phyloP scores from a whole-genome alignment of 305 asterid species.

The Petunia hybrid region DNA sequence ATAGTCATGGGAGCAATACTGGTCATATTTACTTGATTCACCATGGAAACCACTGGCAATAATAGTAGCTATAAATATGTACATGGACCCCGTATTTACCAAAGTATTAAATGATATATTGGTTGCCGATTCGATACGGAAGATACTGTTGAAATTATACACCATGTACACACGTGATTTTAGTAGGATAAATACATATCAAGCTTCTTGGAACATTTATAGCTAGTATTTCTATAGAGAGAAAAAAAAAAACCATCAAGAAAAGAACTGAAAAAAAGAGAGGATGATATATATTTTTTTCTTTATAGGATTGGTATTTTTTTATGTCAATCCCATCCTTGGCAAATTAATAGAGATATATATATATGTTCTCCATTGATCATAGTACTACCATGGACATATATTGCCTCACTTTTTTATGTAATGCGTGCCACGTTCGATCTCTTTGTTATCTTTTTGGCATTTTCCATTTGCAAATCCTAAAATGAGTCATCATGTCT shows the following conservation, averaged over 20 bases:
- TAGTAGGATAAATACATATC: background rate
- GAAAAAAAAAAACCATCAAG: constrained; percentile 5
- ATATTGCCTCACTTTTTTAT: background rate
- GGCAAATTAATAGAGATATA: background rate
- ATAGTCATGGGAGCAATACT: constrained; percentile 44
- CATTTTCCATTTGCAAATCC: background rate
- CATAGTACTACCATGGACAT: background rate
- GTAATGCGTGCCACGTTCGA: background rate
- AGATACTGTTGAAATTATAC: no score
- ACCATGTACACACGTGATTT: no score
- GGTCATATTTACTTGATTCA: constrained; percentile 48
- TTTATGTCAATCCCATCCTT: background rate
- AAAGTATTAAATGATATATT: no score
- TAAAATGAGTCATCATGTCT: constrained; percentile 1
- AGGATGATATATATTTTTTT: background rate
- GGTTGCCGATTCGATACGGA: no score
- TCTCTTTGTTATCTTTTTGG: background rate
- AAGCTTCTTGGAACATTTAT: constrained; percentile 7
- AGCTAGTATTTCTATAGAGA: background rate
- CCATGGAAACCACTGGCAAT: constrained; percentile 55
- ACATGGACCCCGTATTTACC: background rate
- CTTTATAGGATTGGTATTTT: constrained; percentile 23
- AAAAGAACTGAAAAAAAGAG: background rate
- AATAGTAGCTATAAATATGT: constrained; percentile 30
- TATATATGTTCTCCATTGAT: background rate